Evolutionary conservation across 2,329 filamentous ascomycete genomes (phyloP).

Genomic region (Coleophoma cylindrospora): DNA sequence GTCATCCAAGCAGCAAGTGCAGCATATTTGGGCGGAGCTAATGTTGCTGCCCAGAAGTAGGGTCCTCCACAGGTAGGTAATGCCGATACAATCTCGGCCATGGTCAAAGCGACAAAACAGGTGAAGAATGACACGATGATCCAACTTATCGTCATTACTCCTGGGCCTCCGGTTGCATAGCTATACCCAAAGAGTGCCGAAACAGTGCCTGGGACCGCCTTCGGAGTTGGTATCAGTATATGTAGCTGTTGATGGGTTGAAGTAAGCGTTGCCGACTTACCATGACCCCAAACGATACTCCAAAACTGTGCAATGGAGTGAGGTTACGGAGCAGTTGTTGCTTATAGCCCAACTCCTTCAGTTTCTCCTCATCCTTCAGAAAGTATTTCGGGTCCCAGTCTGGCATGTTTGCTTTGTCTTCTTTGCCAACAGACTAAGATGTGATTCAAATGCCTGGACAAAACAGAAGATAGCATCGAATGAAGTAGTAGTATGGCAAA

Average conservation of each 20-base stretch:
- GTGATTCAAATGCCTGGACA: too few relatives aligned
- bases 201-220: slow-evolving; percentile 47
- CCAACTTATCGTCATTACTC: slow-evolving; percentile 51
- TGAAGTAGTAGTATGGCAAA: too few relatives aligned
- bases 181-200: slow-evolving; percentile 55
- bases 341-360: slow-evolving; percentile 54
- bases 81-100: slow-evolving; percentile 55
- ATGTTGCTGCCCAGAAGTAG: slow-evolving; percentile 55
- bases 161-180: slow-evolving; percentile 47
- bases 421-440: too few relatives aligned
- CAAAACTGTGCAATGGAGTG: slow-evolving; percentile 55
- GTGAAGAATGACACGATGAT: slow-evolving; percentile 52
- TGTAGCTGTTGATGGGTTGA: not conserved
- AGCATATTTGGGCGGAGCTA: slow-evolving; percentile 41
- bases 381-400: not conserved
- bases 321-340: slow-evolving; percentile 54
- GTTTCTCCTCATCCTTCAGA: slow-evolving; percentile 40
- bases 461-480: too few relatives aligned
- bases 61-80: slow-evolving; percentile 54
- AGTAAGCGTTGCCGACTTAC: slow-evolving; percentile 27
- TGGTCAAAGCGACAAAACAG: slow-evolving; percentile 45
- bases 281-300: slow-evolving; percentile 57
- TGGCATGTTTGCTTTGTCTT: too few relatives aligned
- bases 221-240: slow-evolving; percentile 26
- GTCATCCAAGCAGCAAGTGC: slow-evolving; percentile 42